Base-by-base conservation (phyloP, 2,329 filamentous ascomycete species). In the Diplocarpon rosae region DNA sequence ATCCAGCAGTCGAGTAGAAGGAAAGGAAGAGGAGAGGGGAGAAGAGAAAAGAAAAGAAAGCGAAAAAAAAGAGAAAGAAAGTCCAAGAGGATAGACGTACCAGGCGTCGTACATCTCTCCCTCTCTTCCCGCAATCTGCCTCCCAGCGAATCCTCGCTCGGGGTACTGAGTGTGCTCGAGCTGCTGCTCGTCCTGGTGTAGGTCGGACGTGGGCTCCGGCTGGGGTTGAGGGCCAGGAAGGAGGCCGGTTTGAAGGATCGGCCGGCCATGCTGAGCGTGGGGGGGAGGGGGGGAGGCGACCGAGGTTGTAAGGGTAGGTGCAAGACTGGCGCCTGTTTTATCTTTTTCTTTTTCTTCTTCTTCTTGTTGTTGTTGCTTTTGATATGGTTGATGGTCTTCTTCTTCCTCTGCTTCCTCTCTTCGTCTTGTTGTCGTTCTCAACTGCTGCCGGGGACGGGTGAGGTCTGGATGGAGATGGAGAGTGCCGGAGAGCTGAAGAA, bases 221-320 rank as follows among this genome's bases (percentile, higher is more conserved):
- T 56, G 17, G 50, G 42, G 16, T 49, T 47, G 24, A 48, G 60
- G 31, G 50, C 48, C 43, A 56, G 47, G 52, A 68, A 69, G 17
- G 63, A 63, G 33, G 69, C 61, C 7, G 69, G 64, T 52, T 72
- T 69, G 58, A 75, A 67, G 11, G 71, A 71, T 52, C 70, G 67
- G 57, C 62, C 68, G 47, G 70, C 65, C 71, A 75, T 75, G 6
- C 15, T 45, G 46, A 9, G 30, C 15, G 33, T 28, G 17, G 29
- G 11, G 38, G 20, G n/a, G n/a, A n/a, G n/a, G n/a, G n/a, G n/a
- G n/a, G n/a, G n/a, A n/a, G n/a, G n/a, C n/a, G n/a, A n/a, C n/a
- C n/a, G n/a, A n/a, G n/a, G n/a, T n/a, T n/a, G n/a, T n/a, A n/a
- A n/a, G n/a, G n/a, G n/a, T n/a, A n/a, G n/a, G n/a, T n/a, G n/a